phyloP scores from a whole-genome alignment of 2,329 filamentous ascomycete species.

The Pleoardoris graminearum region DNA sequence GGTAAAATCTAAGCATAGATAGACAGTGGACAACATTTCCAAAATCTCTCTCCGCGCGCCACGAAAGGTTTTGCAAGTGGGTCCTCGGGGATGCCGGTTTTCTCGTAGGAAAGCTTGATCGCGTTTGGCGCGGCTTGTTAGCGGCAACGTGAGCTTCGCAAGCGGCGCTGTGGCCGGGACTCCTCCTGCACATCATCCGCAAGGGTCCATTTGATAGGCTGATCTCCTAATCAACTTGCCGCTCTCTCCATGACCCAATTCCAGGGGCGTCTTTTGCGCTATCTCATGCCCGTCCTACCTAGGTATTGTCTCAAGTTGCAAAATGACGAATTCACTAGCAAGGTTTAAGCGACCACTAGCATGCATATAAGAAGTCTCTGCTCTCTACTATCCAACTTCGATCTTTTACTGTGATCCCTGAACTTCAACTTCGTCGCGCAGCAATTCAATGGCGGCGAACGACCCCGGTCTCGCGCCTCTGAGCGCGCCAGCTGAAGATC shows the following conservation, averaged over 20 bases:
- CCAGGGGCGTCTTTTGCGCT: background rate
- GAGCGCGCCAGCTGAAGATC: background rate
- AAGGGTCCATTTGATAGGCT: constrained; percentile 2
- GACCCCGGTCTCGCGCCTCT: background rate
- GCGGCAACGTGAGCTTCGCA: background rate
- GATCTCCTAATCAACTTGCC: background rate
- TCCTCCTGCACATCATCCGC: background rate
- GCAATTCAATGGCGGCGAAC: background rate
- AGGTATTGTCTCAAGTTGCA: background rate
- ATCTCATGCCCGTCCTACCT: background rate
- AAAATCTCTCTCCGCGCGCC: background rate
- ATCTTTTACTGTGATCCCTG: background rate
- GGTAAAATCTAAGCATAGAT: too few relatives aligned
- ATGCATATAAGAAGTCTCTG: background rate
- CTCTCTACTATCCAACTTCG: background rate
- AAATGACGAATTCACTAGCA: background rate
- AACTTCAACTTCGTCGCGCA: background rate
- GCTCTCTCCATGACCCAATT: background rate
- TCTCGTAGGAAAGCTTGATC: background rate
- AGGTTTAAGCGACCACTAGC: constrained; percentile 2
- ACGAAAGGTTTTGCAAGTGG: background rate
- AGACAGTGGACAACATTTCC: too few relatives aligned
- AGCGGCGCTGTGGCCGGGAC: background rate
- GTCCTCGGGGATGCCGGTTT: background rate
- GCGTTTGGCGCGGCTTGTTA: background rate